Base-by-base conservation (phyloP, 495 filamentous ascomycete species). In the Daldinia bambusicola region DNA sequence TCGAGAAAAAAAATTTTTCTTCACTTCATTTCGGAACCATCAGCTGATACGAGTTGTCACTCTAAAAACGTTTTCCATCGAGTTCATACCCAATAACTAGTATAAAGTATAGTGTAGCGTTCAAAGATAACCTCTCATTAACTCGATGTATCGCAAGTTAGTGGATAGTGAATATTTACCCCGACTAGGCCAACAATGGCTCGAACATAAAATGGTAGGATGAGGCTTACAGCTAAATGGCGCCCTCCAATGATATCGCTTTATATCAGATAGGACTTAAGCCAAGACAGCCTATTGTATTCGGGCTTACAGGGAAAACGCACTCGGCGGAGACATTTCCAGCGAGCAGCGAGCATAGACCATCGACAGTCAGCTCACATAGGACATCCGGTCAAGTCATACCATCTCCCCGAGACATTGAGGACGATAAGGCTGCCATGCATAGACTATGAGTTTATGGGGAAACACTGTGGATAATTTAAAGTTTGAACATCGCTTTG, bases 261-360 rank as follows among this genome's bases (percentile, higher is more conserved):
- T 43, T 57, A 37, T 48, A 51, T 61, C 30, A 65, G 61, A 64
- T 69, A 63, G 55, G 16, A 57, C 51, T 52, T 7, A 38, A 61
- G 55, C 65, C 65, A 56, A 68, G 66, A 69, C 48, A 65, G 48
- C 64, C 60, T 45, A 72, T 69, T 55, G 62, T 62, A 45, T 61
- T 63, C 70, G 66, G 70, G 66, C 58, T 69, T 69, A 69, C 66
- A 45, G 50, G 70, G 65, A 72, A 72, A 69, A 69, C 69, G 61
- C 56, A 56, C 18, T 62, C 18, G 22, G 57, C 51, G 70, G 64
- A 45, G 43, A 56, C 22, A 20, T 65, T 69, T 66, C 51, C 56
- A 61, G 55, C 70, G 50, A 68, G 40, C 50, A 72, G 51, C 55
- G 41, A 61, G 53, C 55, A 14, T 38, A 40, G 31, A 63, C 13